Evolutionary conservation across 78 protist genomes (phyloP).

Genomic region (Planoprotostelium fungivorum): DNA sequence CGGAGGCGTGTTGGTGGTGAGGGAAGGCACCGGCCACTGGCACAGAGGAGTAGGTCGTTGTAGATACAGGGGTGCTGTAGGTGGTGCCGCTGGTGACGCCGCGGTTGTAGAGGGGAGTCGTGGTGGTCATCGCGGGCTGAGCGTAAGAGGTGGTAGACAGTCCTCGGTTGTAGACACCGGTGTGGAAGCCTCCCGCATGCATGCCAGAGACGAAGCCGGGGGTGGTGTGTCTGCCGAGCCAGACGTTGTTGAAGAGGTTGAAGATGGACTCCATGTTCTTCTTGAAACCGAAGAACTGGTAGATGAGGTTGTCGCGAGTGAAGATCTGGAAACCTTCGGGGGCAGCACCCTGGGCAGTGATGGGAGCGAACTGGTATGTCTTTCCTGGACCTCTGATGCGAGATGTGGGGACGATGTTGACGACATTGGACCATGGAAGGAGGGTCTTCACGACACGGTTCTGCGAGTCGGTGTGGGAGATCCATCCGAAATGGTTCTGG

Average conservation of each 20-base stretch:
- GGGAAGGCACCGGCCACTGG: too few species aligned
- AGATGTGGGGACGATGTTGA: neutral
- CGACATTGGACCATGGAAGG: neutral
- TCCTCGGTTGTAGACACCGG: neutral
- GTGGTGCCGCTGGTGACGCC: too few species aligned
- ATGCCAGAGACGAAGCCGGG: neutral
- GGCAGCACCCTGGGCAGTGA: neutral
- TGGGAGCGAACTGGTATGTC: neutral
- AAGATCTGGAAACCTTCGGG: neutral
- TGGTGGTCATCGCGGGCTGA: neutral
- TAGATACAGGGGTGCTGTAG: too few species aligned
- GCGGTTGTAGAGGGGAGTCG: neutral
- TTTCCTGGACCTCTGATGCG: neutral
- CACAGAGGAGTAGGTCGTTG: neutral
- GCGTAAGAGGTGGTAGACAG: neutral
- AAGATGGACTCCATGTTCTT: neutral
- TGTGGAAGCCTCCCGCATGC: neutral
- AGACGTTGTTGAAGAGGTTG: neutral
- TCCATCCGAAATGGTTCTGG: neutral
- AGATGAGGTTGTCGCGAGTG: neutral
- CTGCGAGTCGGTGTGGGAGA: neutral
- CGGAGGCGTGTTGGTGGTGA: too few species aligned
- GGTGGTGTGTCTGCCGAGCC: neutral
- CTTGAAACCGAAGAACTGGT: neutral
- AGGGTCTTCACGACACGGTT: neutral